phyloP scores from a whole-genome alignment of 2,329 filamentous ascomycete species.

The Penicillium nordicum region DNA sequence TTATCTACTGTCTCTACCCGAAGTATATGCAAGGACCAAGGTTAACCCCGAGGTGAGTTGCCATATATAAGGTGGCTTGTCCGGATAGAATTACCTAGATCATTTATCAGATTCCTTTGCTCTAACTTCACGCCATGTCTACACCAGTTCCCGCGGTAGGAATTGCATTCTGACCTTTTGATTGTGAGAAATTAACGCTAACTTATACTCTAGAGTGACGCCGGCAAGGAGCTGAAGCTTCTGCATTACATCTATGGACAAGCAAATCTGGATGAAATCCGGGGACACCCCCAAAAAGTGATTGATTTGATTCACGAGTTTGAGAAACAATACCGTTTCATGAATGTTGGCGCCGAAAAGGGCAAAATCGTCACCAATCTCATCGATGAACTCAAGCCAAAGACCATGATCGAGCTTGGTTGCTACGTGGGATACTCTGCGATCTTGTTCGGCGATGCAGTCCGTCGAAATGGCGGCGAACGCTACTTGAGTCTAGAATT shows the following conservation, averaged over 20 bases:
- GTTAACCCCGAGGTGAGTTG: conserved; percentile 8
- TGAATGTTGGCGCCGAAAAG: conserved; percentile 77
- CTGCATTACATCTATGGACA: conserved; percentile 65
- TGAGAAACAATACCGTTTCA: conserved; percentile 65
- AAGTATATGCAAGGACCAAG: neutral
- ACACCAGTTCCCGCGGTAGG: neutral
- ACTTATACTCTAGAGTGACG: conserved; percentile 44
- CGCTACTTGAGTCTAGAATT: conserved; percentile 70
- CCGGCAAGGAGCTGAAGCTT: conserved; percentile 71
- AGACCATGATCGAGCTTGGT: conserved; percentile 72
- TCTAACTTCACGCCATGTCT: conserved; percentile 8
- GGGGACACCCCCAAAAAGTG: conserved; percentile 61
- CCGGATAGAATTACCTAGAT: neutral
- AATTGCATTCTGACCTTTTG: neutral
- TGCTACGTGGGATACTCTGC: conserved; percentile 81
- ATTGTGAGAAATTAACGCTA: neutral
- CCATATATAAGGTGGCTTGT: neutral
- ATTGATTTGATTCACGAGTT: conserved; percentile 70
- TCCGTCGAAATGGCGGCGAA: conserved; percentile 61
- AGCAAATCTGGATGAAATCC: conserved; percentile 59
- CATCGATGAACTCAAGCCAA: conserved; percentile 64
- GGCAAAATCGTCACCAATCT: conserved; percentile 66
- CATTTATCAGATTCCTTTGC: neutral
- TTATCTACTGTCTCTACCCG: neutral
- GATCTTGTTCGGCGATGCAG: conserved; percentile 67